phyloP scores from a whole-genome alignment of 305 asterid species.

The Ruellia speciosa region DNA sequence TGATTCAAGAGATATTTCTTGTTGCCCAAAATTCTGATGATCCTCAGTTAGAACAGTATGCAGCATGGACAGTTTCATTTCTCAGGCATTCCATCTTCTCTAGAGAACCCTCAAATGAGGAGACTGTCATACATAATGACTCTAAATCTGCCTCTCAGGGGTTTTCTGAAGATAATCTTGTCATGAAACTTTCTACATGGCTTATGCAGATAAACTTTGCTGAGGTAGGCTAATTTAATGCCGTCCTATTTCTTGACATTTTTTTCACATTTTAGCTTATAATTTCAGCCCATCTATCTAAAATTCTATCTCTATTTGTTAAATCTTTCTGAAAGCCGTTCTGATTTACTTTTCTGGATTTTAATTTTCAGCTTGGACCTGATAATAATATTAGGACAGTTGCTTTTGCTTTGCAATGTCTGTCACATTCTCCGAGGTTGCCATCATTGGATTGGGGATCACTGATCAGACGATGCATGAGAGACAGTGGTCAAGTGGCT shows the following conservation, averaged over 20 bases:
- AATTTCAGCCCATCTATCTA: background rate
- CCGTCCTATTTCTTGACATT: background rate
- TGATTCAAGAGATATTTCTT: slow-evolving; percentile 80
- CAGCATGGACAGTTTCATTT: slow-evolving; percentile 86
- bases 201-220: slow-evolving; percentile 56
- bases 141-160: slow-evolving; percentile 44
- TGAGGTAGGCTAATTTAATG: slow-evolving; percentile 38
- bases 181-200: slow-evolving; percentile 75
- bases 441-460: slow-evolving; percentile 83
- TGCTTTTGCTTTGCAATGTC: slow-evolving; percentile 57
- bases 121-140: slow-evolving; percentile 31
- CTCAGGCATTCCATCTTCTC: slow-evolving; percentile 63
- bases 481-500: slow-evolving; percentile 54
- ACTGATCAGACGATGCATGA: slow-evolving; percentile 70
- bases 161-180: slow-evolving; percentile 63
- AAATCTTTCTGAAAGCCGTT: background rate
- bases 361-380: slow-evolving; percentile 42
- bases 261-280: background rate
- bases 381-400: slow-evolving; percentile 35
- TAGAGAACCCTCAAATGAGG: slow-evolving; percentile 38
- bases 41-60: slow-evolving; percentile 60
- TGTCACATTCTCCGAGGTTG: slow-evolving; percentile 71
- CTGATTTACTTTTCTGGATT: slow-evolving; percentile 17
- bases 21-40: slow-evolving; percentile 65
- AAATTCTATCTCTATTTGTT: background rate